phyloP scores from a whole-genome alignment of 768 basidiomycete genomes.

The Hortiboletus campestris region DNA sequence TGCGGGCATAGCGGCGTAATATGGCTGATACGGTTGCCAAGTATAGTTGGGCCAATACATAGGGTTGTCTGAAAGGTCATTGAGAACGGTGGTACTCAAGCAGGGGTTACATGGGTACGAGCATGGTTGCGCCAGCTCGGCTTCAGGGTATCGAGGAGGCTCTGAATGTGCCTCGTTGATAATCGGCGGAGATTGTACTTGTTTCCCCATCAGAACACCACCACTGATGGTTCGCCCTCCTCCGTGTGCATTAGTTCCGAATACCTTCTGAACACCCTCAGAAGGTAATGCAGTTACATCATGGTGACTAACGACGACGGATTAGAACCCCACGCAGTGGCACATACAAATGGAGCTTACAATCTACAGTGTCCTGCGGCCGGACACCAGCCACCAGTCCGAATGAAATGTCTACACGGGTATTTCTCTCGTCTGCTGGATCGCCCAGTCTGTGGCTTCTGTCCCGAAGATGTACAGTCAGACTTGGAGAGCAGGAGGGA shows the following conservation, averaged over 20 bases:
- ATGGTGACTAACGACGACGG: slow-evolving; percentile 13
- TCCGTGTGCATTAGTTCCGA: slow-evolving; percentile 1
- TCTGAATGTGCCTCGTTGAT: not conserved
- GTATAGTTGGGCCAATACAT: slow-evolving; percentile 15
- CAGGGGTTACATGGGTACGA: slow-evolving; percentile 16
- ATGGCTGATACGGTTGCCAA: slow-evolving; percentile 22
- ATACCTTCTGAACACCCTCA: slow-evolving; percentile 7
- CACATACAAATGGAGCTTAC: slow-evolving; percentile 29
- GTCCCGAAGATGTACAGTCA: slow-evolving; percentile 17
- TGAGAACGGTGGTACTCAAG: not conserved
- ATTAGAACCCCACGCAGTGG: not conserved
- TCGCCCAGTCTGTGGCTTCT: not conserved
- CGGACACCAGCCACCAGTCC: slow-evolving; percentile 43
- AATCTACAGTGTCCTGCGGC: slow-evolving; percentile 41
- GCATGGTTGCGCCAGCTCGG: slow-evolving; percentile 32
- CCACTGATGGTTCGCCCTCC: slow-evolving; percentile 25
- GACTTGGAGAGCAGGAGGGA: slow-evolving; percentile 26
- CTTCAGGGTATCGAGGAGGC: slow-evolving; percentile 34
- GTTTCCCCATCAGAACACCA: slow-evolving; percentile 22
- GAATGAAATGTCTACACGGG: slow-evolving; percentile 42
- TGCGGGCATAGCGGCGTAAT: slow-evolving; percentile 30
- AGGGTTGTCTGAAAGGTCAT: slow-evolving; percentile 8
- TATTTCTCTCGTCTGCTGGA: slow-evolving; percentile 29
- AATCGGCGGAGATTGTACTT: slow-evolving; percentile 12
- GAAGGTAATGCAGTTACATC: slow-evolving; percentile 25